Conservation (phyloP, 495 filamentous ascomycete species). For the Podospora pseudopauciseta region DNA sequence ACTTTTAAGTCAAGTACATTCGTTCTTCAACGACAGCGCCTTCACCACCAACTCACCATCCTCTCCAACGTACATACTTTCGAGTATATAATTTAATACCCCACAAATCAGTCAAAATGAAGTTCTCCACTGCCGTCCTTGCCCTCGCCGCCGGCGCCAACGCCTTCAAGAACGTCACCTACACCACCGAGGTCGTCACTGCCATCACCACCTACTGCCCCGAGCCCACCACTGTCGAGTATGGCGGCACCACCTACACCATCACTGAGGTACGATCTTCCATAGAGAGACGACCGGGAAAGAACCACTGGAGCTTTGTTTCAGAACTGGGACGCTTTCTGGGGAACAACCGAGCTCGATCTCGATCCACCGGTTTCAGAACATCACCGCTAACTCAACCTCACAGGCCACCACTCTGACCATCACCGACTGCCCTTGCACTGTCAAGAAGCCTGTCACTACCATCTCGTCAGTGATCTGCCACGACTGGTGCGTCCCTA, state of each 20-base stretch:
- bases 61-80: constrained; percentile 26
- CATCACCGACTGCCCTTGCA: constrained; percentile 75
- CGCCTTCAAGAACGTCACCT: constrained; percentile 49
- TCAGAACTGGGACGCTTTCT: not conserved
- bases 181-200: constrained; percentile 75
- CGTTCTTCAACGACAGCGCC: constrained; percentile 37
- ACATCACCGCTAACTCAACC: constrained; percentile 7
- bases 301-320: not conserved
- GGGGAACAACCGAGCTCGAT: not conserved
- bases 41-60: constrained; percentile 8
- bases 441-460: constrained; percentile 66
- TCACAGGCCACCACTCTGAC: constrained; percentile 68
- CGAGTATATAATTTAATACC: constrained; percentile 44
- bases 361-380: not conserved
- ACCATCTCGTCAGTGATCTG: constrained; percentile 61
- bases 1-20: constrained; percentile 61
- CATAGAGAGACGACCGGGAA: not conserved
- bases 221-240: constrained; percentile 63
- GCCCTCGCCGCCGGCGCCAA: constrained; percentile 61
- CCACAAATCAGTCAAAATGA: constrained; percentile 71
- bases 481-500: constrained; percentile 57
- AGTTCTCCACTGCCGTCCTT: constrained; percentile 65
- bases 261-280: constrained; percentile 57
- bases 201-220: constrained; percentile 86
- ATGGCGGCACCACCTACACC: constrained; percentile 71